phyloP scores from a whole-genome alignment of 495 filamentous ascomycete species.

The Parathielavia appendiculata region DNA sequence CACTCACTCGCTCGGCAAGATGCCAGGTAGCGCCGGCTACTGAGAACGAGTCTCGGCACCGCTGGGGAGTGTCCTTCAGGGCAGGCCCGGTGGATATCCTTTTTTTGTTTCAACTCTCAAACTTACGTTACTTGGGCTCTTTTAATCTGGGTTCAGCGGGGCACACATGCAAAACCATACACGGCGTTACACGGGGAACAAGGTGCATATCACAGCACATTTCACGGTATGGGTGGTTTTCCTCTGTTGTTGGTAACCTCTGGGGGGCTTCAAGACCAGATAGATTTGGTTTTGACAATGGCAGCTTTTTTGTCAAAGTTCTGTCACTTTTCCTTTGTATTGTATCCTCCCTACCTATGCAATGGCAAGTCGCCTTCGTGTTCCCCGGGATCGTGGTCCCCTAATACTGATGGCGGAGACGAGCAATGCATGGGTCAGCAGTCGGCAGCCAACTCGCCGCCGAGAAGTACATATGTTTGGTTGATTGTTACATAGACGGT shows the following conservation, averaged over 20 bases:
- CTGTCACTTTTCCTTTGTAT: background rate
- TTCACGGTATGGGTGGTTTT: conserved; percentile 1
- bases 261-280: background rate
- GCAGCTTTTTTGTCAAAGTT: background rate
- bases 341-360: background rate
- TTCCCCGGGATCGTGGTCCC: background rate
- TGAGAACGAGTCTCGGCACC: conserved; percentile 8
- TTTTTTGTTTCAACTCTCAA: background rate
- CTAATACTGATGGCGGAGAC: background rate
- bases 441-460: background rate
- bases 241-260: background rate
- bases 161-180: conserved; percentile 5
- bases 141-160: background rate
- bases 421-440: background rate
- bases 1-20: conserved; percentile 40
- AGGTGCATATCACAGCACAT: conserved; percentile 5
- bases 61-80: background rate
- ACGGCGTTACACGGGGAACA: conserved; percentile 8
- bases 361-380: background rate
- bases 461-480: background rate
- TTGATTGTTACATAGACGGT: conserved; percentile 4
- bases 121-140: background rate
- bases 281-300: conserved; percentile 6
- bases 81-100: background rate
- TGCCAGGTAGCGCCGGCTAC: conserved; percentile 46